phyloP scores from a whole-genome alignment of 2,329 filamentous ascomycete genomes.

The Nigrospora osmanthi region DNA sequence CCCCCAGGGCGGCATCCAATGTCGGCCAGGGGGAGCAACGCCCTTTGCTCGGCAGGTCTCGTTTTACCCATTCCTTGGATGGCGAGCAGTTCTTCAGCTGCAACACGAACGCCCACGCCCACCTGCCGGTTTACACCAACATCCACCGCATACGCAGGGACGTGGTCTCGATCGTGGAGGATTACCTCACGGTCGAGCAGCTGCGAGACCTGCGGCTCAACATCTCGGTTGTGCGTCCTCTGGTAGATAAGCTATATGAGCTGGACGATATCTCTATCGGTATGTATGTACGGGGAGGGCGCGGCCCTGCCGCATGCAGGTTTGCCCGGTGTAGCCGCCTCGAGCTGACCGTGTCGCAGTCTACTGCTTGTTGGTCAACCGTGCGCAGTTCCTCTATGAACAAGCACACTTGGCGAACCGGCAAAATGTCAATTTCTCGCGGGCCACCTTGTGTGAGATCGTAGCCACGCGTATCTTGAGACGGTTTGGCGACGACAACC shows the following conservation, averaged over 20 bases:
- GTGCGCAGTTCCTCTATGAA: constrained; percentile 70
- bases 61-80: constrained; percentile 27
- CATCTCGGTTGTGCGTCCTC: constrained; percentile 66
- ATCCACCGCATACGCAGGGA: constrained; percentile 65
- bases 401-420: constrained; percentile 69
- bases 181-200: constrained; percentile 63
- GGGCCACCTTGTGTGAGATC: constrained; percentile 72
- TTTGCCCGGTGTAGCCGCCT: background rate
- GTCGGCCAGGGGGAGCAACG: constrained; percentile 17
- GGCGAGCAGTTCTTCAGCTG: constrained; percentile 42
- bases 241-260: constrained; percentile 79
- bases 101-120: constrained; percentile 48
- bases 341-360: constrained; percentile 35
- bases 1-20: constrained; percentile 7
- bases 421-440: constrained; percentile 72
- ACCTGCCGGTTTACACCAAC: constrained; percentile 67
- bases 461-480: constrained; percentile 72
- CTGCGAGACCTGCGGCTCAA: constrained; percentile 77
- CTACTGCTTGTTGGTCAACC: constrained; percentile 77
- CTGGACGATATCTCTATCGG: constrained; percentile 71
- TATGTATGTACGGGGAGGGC: constrained; percentile 38
- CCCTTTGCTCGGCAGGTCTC: constrained; percentile 27
- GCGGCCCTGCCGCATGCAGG: background rate
- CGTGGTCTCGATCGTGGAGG: constrained; percentile 55
- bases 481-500: constrained; percentile 71